Percentiles rank a stretch among this genome's conserved stretches.
Evolutionary conservation across 352 stramenopile species (phyloP).

Genomic region (Globisporangium nagaii): DNA sequence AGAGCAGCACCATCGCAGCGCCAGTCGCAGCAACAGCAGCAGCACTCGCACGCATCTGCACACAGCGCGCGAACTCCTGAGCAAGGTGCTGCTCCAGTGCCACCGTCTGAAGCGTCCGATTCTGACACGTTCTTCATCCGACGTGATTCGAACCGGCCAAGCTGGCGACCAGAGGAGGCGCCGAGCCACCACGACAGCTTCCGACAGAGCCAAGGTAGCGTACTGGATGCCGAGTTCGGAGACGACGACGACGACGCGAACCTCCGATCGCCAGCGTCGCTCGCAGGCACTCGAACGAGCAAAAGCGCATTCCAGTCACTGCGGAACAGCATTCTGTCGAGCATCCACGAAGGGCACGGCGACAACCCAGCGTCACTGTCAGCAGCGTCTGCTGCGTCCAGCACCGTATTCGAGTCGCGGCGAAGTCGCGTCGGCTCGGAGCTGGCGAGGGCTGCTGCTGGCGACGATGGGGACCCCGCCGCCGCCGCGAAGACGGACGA

Average conservation of each 20-base stretch:
- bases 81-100: background rate
- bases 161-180: background rate
- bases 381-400: background rate
- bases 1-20: background rate
- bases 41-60: background rate
- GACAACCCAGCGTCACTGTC: background rate
- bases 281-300: background rate
- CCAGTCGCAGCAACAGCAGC: background rate
- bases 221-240: background rate
- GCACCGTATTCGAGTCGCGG: background rate
- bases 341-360: slow-evolving; percentile 3
- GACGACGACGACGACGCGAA: background rate
- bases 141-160: slow-evolving; percentile 11
- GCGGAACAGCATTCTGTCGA: slow-evolving; percentile 14
- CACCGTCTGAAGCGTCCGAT: slow-evolving; percentile 6
- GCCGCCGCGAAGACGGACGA: slow-evolving; percentile 31
- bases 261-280: background rate
- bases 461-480: slow-evolving; percentile 1
- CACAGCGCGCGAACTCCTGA: background rate
- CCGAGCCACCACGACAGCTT: background rate
- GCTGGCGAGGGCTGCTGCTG: background rate
- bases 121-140: slow-evolving; percentile 16
- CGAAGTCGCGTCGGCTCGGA: background rate
- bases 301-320: slow-evolving; percentile 9
- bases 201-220: background rate